Evolutionary conservation across 129 eudicot species (phyloP).

Genomic region (Artemisia argyi): DNA sequence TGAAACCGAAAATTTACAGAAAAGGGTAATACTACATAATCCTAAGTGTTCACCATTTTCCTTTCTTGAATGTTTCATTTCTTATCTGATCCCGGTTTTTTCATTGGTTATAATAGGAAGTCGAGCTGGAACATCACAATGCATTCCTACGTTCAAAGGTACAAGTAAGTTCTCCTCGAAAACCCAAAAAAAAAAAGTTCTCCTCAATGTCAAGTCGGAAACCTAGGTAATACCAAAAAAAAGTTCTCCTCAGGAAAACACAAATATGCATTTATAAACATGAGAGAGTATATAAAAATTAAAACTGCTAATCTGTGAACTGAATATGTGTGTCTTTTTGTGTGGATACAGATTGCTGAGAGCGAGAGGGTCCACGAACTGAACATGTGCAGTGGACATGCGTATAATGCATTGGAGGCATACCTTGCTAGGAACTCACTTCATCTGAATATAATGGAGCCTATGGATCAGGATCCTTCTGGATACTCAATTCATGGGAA

Average conservation of each 20-base stretch:
- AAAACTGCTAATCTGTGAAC: neutral
- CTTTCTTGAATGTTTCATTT: neutral
- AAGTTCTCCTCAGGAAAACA: no score
- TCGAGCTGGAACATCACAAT: conserved; percentile 60
- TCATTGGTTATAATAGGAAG: conserved; percentile 36
- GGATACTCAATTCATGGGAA: conserved; percentile 23
- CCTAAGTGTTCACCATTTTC: neutral
- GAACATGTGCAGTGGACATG: conserved; percentile 48
- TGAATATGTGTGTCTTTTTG: no score
- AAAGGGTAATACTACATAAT: conserved; percentile 58
- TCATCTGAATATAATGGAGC: conserved; percentile 42
- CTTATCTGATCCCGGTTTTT: neutral
- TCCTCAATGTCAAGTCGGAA: no score
- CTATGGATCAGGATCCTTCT: conserved; percentile 23
- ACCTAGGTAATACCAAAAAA: no score
- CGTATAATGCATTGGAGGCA: conserved; percentile 36
- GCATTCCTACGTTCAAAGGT: conserved; percentile 62
- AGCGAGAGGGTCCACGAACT: conserved; percentile 61
- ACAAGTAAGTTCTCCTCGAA: conserved; percentile 19
- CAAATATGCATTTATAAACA: neutral
- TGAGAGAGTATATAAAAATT: neutral
- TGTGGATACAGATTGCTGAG: conserved; percentile 49
- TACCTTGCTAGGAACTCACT: conserved; percentile 34
- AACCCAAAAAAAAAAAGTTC: no score
- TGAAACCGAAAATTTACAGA: conserved; percentile 72